Base-by-base conservation (phyloP, 495 filamentous ascomycete genomes). In the Talaromyces adpressus region DNA sequence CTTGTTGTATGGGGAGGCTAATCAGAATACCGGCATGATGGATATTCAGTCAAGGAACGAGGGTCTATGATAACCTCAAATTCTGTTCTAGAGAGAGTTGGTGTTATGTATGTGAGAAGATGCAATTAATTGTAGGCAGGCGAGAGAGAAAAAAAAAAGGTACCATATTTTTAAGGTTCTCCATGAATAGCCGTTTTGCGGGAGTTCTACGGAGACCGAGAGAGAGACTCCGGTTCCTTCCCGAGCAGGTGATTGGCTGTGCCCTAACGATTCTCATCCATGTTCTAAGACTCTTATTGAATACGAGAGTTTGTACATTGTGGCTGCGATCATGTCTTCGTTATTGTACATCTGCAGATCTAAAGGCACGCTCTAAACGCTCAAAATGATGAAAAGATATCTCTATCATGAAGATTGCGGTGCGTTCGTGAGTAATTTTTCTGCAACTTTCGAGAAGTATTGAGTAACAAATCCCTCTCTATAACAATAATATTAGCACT, bases 301-400 rank as follows among this genome's bases (percentile, higher is more conserved):
- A 41, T 41, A 41, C n/a, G 45, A 20, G 7, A 18, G 18, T 5
- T 45, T 45, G 45, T 49, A 49, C n/a, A 49, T 49, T 49, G 7
- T 49, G 0, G 45, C n/a, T 49, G 45, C 20, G 18, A 22, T 20
- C 45, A 20, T 49, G n/a, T 20, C 45, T 9, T 49, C 45, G 45
- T 49, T 14, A 84, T 68, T 29, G 51, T 54, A 54, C 51, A 54
- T 11, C n/a, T 27, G 11, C 14, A 29, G 12, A 23, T 54, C 22
- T 23, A 23, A 53, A 54, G 4, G 16, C n/a, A 14, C 86, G 70
- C 88, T 84, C 66, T 88, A 87, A 16, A 85, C 84, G 4, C 84
- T 83, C 68, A 20, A 49, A 49, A 7, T 49, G 45, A 49, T 20
- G n/a, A 18, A 20, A 49, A 14, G 27, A 20, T 49, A 8, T 49